Base-by-base conservation (phyloP, 306 rosid species). In the Alnus rubra region DNA sequence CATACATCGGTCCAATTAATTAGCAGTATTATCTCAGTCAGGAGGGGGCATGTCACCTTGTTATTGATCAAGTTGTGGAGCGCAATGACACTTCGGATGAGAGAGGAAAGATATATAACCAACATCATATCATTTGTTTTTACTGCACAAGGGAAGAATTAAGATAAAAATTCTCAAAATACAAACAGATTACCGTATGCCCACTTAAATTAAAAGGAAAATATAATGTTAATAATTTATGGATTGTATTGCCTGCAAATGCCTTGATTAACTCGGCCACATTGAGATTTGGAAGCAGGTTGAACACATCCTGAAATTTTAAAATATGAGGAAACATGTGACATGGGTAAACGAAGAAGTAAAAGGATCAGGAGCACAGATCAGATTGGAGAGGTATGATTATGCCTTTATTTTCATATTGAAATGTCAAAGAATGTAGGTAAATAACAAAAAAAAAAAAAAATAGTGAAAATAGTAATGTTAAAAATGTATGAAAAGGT, bases 61-160 rank as follows among this genome's bases (percentile, higher is more conserved):
- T 90, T 90, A 56, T 86, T 90, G 80, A 90, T 90, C 84, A 90
- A 86, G 81, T 90, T 90, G 74, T 90, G 94, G 63, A 88, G 94
- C 12, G 94, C 94, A 23, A 90, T 84, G 71, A 88, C 89, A 42
- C 92, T 86, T 33, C 94, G 88, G 73, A 90, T 86, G 71, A 90
- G 88, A 74, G 89, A 88, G 47, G 90, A 83, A 30, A 90, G 90
- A 88, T 86, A 90, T 18, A 85, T 81, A 47, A 90, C 90, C 86
- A 86, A 71, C 90, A 88, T 86, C 94, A 90, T 88, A 80, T 88
- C 94, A 74, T 84, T 90, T 73, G 89, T 86, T 83, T 88, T 85
- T 19, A 90, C 94, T 88, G 89, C 86, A 74, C 44, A 65, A 64
- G 19, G 55, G 58, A 16, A 23, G 52, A 70, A 35, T 72, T 72